Base-by-base conservation (phyloP, 1,284 basidiomycete species). In the Papiliotrema nemorosa region DNA sequence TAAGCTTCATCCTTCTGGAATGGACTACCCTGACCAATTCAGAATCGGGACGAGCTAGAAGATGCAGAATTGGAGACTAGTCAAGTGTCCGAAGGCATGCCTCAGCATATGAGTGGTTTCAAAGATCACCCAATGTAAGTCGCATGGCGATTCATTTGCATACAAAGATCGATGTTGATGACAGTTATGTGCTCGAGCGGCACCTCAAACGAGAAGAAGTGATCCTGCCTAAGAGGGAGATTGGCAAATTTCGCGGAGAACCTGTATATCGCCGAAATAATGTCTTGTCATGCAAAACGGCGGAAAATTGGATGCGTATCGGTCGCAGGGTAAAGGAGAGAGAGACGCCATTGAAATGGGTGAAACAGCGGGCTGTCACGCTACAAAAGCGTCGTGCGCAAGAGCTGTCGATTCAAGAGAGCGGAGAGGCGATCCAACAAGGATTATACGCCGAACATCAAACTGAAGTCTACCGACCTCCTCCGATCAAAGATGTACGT, bases 231-330 rank as follows among this genome's bases (percentile, higher is more conserved):
- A 81, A 84, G 31, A 82, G 83, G 4, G 87, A 92, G 66, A 78
- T 97, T 33, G 94, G 93, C 25, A 86, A 87, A 58, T 97, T 98
- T 77, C 84, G 88, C 59, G 94, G 92, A 46, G 90, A 93, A 67
- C 78, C 89, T 12, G 94, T 99, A n/a, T 98, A 88, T 70, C 81
- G 88, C 35, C 86, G 93, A 26, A 82, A 83, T 1, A 82, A 87
- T 46, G 89, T 99, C 5, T 78, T 93, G 18, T 75, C 82, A 3
- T 81, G 97, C 50, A 94, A 93, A 70, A 88, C 89, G 1, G 82
- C 88, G 18, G 93, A 97, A 69, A 93, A 88, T 65, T 99, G 93
- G 91, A 87, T 94, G 84, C 84, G 93, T 12, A 83, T 83, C 40
- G 91, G 96, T 0, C 80, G 90, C 25, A 77, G 78, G 46, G 78